These are phyloP conservation scores for Leccinellum rugosiceps DNA, from an alignment of 768 basidiomycete species.

Conservation along the genomic window DNA sequence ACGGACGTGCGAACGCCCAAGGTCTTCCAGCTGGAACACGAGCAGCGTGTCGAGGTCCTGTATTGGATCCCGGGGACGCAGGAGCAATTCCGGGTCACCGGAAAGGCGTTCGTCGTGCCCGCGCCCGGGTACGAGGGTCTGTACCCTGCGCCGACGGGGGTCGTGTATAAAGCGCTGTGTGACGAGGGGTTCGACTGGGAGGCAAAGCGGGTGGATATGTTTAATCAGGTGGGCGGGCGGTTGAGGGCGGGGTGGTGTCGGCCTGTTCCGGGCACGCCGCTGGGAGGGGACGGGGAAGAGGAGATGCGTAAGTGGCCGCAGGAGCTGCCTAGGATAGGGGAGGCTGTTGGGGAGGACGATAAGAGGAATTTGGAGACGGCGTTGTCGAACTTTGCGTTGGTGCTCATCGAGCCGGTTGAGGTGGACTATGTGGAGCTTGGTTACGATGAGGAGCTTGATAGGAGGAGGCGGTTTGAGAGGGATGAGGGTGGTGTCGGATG, in stretches of 20 bases:
- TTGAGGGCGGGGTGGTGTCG: constrained; percentile 75
- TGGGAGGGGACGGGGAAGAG: constrained; percentile 47
- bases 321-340: constrained; percentile 46
- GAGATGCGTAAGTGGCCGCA: constrained; percentile 63
- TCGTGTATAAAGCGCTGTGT: constrained; percentile 34
- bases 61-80: constrained; percentile 71
- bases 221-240: constrained; percentile 52
- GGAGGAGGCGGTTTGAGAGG: constrained; percentile 52
- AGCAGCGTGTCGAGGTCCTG: constrained; percentile 49
- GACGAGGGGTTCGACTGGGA: constrained; percentile 56
- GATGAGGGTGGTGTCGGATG: constrained; percentile 42
- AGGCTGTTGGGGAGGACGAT: constrained; percentile 43
- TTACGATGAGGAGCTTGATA: constrained; percentile 53
- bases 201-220: constrained; percentile 53
- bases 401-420: constrained; percentile 66
- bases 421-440: constrained; percentile 70
- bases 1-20: constrained; percentile 78
- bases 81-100: constrained; percentile 74
- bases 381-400: constrained; percentile 63
- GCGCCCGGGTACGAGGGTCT: neutral
- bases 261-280: constrained; percentile 57
- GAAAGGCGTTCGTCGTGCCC: constrained; percentile 55
- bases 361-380: constrained; percentile 50
- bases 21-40: constrained; percentile 50
- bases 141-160: constrained; percentile 1